Base-by-base conservation (phyloP, 2,329 filamentous ascomycete genomes). In the Botrytis squamosa region DNA sequence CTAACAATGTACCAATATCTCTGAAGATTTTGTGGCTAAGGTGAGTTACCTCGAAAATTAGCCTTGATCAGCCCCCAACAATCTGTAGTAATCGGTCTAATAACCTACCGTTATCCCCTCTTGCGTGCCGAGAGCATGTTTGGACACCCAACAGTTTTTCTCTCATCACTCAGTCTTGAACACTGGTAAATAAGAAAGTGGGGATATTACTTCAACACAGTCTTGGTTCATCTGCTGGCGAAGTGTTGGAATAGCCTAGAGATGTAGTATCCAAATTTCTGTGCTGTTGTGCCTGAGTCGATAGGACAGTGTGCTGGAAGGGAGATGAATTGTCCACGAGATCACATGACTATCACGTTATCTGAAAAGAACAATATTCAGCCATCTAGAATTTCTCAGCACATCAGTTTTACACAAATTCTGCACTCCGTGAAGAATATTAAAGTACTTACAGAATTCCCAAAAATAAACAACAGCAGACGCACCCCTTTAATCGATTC, bases 181-280 rank as follows among this genome's bases (percentile, higher is more conserved):
- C 20, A 5, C 4, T 5, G 10, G 10, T 52, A 5, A 6, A 25
- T 5, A 25, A 25, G 4, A 52, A n/a, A 14, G 12, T 16, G 5
- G 25, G 3, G 10, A 6, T 5, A 6, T n/a, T 52, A 3, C 22
- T 52, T n/a, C 25, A 52, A n/a, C 22, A 2, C 12, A 14, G 25
- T n/a, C 49, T 52, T n/a, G 25, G 0, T n/a, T 52, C 1, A n/a
- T n/a, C 2, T 52, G 10, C 25, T 16, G 4, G 49, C 25, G n/a
- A 1, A 1, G 0, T n/a, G 10, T 10, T 52, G 4, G 4, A 5
- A 52, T 6, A 5, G 7, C 25, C 12, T 14, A 4, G 12, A 7
- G 10, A n/a, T 14, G 1, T 5, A 52, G 4, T 1, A 52, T n/a
- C 25, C 12, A 7, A 14, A 14, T n/a, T n/a, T 16, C 10, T n/a